These are phyloP conservation scores for Ambrosia trifida DNA, from an alignment of 129 eudicot genomes.

Conservation along the genomic window DNA sequence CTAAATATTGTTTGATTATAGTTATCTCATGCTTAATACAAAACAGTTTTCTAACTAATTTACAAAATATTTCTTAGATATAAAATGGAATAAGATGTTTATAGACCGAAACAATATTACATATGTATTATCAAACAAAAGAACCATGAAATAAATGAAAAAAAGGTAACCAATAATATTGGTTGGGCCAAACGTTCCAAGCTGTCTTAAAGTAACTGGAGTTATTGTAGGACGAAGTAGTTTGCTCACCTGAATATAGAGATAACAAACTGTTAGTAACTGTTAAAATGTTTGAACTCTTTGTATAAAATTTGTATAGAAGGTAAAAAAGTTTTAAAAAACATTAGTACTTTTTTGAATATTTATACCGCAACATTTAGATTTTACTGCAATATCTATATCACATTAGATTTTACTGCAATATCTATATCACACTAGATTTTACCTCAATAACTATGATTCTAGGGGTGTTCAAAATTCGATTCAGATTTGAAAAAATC, in stretches of 20 bases:
- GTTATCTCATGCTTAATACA: not conserved
- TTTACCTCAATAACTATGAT: too few species aligned
- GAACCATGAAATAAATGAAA: constrained; percentile 4
- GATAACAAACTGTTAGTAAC: not conserved
- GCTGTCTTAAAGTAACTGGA: constrained; percentile 8
- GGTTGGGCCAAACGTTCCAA: constrained; percentile 4
- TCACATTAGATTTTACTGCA: too few species aligned
- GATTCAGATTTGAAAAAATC: too few species aligned
- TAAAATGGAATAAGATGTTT: not conserved
- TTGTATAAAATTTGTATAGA: not conserved
- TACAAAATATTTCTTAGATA: constrained; percentile 12
- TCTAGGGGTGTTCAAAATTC: too few species aligned
- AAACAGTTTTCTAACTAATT: not conserved
- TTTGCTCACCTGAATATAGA: constrained; percentile 13
- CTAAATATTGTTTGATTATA: not conserved
- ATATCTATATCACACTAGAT: too few species aligned
- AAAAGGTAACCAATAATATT: constrained; percentile 4
- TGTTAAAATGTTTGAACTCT: not conserved
- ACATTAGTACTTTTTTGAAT: too few species aligned
- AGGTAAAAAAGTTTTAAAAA: too few species aligned
- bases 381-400: too few species aligned
- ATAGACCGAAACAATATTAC: constrained; percentile 20
- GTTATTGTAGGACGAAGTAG: constrained; percentile 1
- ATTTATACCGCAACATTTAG: not conserved
- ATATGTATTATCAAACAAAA: constrained; percentile 21